Percentiles rank a stretch among this genome's conserved stretches.
Evolutionary conservation across 371 early-diverging fungal species (phyloP).

Genomic region (Conidiobolus incongruus): DNA sequence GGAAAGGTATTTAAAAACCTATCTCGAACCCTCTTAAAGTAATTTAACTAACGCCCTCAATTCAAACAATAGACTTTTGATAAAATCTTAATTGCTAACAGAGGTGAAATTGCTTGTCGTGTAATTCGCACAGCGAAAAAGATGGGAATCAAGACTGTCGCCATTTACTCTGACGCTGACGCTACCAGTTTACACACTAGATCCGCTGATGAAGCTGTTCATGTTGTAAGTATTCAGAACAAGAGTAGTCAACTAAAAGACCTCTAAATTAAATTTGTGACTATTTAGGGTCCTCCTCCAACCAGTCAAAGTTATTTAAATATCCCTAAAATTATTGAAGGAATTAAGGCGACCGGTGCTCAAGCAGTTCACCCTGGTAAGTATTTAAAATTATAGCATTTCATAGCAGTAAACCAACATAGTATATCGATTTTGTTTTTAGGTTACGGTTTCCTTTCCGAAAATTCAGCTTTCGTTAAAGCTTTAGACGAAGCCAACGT

Average conservation of each 20-base stretch:
- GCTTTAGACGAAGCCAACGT: constrained; percentile 36
- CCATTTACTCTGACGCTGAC: constrained; percentile 84
- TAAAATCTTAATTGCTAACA: constrained; percentile 90
- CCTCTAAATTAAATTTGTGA: neutral
- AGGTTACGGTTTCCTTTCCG: constrained; percentile 82
- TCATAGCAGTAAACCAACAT: neutral
- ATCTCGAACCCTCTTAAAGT: neutral
- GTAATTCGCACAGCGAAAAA: constrained; percentile 67
- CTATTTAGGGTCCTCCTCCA: constrained; percentile 25
- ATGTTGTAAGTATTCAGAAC: constrained; percentile 18
- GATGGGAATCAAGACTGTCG: constrained; percentile 75
- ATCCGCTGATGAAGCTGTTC: constrained; percentile 41
- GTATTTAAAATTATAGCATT: neutral
- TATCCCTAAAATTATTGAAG: constrained; percentile 23
- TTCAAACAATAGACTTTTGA: constrained; percentile 27
- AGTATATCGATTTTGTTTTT: neutral
- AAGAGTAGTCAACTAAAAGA: neutral
- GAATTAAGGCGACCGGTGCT: constrained; percentile 26
- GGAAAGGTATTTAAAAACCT: neutral
- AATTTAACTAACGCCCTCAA: neutral
- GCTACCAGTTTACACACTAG: constrained; percentile 43
- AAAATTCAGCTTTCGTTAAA: constrained; percentile 53
- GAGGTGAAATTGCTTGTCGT: constrained; percentile 90
- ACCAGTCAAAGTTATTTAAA: constrained; percentile 34
- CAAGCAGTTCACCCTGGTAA: constrained; percentile 44